Base-by-base conservation (phyloP, 2,329 filamentous ascomycete species). In the Coniochaeta sp. region DNA sequence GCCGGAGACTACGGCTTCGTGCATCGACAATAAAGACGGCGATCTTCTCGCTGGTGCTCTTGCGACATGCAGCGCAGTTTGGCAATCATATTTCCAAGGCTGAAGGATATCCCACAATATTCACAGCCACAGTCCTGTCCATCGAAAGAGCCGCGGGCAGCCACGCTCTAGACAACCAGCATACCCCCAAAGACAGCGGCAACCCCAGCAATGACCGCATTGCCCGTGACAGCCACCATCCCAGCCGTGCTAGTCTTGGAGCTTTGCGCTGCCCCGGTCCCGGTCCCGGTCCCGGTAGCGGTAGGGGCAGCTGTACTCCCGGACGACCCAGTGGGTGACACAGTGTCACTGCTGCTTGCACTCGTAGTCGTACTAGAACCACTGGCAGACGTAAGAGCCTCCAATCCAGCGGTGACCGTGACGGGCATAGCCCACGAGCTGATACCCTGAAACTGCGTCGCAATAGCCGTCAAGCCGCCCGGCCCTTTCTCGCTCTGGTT, bases 331-430 rank as follows among this genome's bases (percentile, higher is more conserved):
- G 33, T 59, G 50, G 67, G 60, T 1, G 66, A 59, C 4, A 60
- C 28, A 36, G 17, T 22, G 38, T 24, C n/a, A 14, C 9, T 36
- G 6, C 31, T 58, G 59, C 63, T 57, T 19, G 34, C 55, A 14
- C 58, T 60, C 31, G 65, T 58, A 34, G 60, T 58, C 5, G 65
- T 65, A 31, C 64, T 66, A 43, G 62, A 33, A 14, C 56, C 63
- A 38, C 36, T 44, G 56, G n/a, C 22, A 7, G 47, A 31, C 14
- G 58, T 58, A 22, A 77, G 67, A 66, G 75, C 75, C 58, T 76
- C 70, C 36, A 69, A 59, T 4, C 75, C 76, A 17, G 71, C 72
- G 19, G 75, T 76, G 58, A 77, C 63, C 36, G 73, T 74, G 26
- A 77, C 69, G 60, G 73, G 68, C 14, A 64, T 52, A 4, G 24